phyloP scores from a whole-genome alignment of 495 filamentous ascomycete species.

The Platismatia glauca region DNA sequence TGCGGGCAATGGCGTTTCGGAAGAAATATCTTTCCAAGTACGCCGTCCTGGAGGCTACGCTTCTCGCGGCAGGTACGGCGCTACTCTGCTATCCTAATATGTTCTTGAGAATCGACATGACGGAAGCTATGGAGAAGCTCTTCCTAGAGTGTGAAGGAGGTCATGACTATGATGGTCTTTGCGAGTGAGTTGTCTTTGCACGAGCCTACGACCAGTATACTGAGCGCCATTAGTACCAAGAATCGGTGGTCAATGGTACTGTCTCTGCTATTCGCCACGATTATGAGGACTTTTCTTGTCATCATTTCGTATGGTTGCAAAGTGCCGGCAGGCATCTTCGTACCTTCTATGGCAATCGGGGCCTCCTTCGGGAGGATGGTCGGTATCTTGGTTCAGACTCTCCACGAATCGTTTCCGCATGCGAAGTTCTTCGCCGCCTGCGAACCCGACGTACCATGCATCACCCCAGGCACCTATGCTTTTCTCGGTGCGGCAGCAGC shows the following conservation, averaged over 20 bases:
- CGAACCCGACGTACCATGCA: constrained; percentile 86
- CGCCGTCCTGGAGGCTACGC: constrained; percentile 77
- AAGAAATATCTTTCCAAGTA: constrained; percentile 87
- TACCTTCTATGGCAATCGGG: constrained; percentile 95
- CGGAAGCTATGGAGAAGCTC: constrained; percentile 96
- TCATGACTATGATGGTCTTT: constrained; percentile 86
- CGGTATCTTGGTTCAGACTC: constrained; percentile 86
- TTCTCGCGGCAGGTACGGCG: constrained; percentile 75
- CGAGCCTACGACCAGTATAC: constrained; percentile 2
- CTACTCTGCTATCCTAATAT: constrained; percentile 93
- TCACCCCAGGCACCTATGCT: constrained; percentile 92
- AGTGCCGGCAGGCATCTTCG: constrained; percentile 93
- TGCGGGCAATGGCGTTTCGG: constrained; percentile 81
- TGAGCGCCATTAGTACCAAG: constrained; percentile 35
- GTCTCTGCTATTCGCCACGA: constrained; percentile 70
- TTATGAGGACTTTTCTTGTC: constrained; percentile 73
- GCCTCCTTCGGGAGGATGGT: constrained; percentile 88
- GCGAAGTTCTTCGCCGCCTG: constrained; percentile 82
- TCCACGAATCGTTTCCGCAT: constrained; percentile 73
- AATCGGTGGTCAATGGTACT: constrained; percentile 73
- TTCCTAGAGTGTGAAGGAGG: constrained; percentile 91
- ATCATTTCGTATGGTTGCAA: constrained; percentile 98
- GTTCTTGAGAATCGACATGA: constrained; percentile 97
- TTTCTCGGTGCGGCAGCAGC: constrained; percentile 92
- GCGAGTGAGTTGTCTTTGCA: constrained; percentile 49